These are phyloP conservation scores for Fusarium circinatum DNA, from an alignment of 2,329 filamentous ascomycete species.

Conservation along the genomic window DNA sequence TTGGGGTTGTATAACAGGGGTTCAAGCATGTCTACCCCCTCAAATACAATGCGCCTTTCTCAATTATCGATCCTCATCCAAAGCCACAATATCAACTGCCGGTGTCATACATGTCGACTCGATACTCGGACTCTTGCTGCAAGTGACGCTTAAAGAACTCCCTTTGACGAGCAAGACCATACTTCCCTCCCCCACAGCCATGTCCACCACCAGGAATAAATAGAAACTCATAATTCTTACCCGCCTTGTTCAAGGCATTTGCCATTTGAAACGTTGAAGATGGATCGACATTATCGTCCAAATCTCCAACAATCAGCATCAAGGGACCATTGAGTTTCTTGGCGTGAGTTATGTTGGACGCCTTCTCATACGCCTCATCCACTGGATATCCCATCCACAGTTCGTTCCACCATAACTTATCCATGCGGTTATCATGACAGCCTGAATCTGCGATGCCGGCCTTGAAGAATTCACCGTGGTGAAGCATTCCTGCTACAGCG, in stretches of 20 bases:
- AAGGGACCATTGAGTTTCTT: slow-evolving; percentile 41
- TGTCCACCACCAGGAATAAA: slow-evolving; percentile 41
- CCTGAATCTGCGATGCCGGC: slow-evolving; percentile 44
- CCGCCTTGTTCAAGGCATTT: slow-evolving; percentile 40
- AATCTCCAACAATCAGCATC: slow-evolving; percentile 45
- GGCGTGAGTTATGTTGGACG: slow-evolving; percentile 45
- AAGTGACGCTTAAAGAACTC: slow-evolving; percentile 33
- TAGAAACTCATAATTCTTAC: slow-evolving; percentile 46
- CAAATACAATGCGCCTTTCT: background rate
- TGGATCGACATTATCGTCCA: slow-evolving; percentile 47
- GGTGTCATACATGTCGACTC: slow-evolving; percentile 9
- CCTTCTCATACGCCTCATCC: slow-evolving; percentile 42
- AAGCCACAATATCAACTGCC: background rate
- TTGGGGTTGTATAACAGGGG: slow-evolving; percentile 9
- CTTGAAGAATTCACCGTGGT: slow-evolving; percentile 45
- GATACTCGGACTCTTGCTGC: background rate
- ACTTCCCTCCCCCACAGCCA: slow-evolving; percentile 23
- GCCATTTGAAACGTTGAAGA: slow-evolving; percentile 45
- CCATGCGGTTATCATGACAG: slow-evolving; percentile 48
- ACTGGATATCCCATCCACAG: slow-evolving; percentile 49
- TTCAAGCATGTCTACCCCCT: background rate
- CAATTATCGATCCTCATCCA: background rate
- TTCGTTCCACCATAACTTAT: slow-evolving; percentile 48
- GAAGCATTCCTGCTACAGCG: slow-evolving; percentile 42
- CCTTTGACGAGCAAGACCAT: slow-evolving; percentile 34